phyloP scores from a whole-genome alignment of 768 basidiomycete species.

The Trametes sanguinea region DNA sequence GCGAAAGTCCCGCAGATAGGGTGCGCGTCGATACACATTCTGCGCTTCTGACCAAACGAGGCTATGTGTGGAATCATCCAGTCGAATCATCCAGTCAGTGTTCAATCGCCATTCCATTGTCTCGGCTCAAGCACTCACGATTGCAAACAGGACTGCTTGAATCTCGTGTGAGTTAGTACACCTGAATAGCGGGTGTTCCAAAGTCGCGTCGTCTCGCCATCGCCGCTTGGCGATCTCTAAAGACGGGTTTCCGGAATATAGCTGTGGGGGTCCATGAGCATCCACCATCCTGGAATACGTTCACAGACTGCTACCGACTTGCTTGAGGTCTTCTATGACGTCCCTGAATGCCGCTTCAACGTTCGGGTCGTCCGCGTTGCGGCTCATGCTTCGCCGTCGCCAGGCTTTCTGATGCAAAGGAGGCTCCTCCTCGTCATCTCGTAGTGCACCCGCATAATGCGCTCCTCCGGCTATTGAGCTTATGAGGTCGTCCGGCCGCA shows the following conservation, averaged over 20 bases:
- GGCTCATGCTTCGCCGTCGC: constrained; percentile 9
- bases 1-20: constrained; percentile 57
- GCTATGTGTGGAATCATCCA: constrained; percentile 35
- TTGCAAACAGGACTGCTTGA: constrained; percentile 39
- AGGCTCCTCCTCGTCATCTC: constrained; percentile 12
- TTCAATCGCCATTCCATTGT: not conserved
- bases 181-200: constrained; percentile 57
- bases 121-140: constrained; percentile 41
- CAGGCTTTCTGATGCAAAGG: constrained; percentile 5
- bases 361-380: constrained; percentile 21
- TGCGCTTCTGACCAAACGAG: constrained; percentile 55
- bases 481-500: constrained; percentile 54
- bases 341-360: constrained; percentile 38
- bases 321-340: constrained; percentile 58
- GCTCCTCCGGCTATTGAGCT: constrained; percentile 62
- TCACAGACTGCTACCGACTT: constrained; percentile 31
- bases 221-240: constrained; percentile 52
- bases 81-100: not conserved
- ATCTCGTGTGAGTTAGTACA: constrained; percentile 54
- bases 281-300: not conserved
- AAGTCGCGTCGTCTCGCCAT: constrained; percentile 55
- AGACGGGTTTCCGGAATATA: constrained; percentile 58
- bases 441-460: constrained; percentile 55
- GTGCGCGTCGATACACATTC: constrained; percentile 53
- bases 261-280: constrained; percentile 14